phyloP scores from a whole-genome alignment of 345 rosid genomes.

The Linum usitatissimum region DNA sequence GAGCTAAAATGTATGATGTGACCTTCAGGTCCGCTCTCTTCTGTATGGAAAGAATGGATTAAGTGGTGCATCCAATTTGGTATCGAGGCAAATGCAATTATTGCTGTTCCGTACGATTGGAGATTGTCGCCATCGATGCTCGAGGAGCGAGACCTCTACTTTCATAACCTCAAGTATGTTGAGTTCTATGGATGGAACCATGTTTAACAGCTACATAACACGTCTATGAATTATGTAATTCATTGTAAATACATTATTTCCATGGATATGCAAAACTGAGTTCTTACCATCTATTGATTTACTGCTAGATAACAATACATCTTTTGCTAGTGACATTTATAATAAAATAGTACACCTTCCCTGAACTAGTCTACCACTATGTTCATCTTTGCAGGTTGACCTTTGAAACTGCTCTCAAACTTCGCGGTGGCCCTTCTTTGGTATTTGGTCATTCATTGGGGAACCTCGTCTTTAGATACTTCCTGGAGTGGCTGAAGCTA shows the following conservation, averaged over 20 bases:
- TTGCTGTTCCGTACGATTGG: constrained; percentile 98
- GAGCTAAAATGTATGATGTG: constrained; percentile 4
- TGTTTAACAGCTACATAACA: background rate
- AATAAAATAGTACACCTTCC: background rate
- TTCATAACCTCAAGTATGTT: constrained; percentile 91
- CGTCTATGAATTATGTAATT: constrained; percentile 6
- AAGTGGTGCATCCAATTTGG: constrained; percentile 99
- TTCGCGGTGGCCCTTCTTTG: constrained; percentile 84
- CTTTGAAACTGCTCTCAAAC: constrained; percentile 87
- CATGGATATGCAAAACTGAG: background rate
- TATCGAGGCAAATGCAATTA: constrained; percentile 80
- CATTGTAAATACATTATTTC: background rate
- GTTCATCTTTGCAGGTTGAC: constrained; percentile 47
- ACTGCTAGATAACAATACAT: background rate
- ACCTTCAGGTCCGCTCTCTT: constrained; percentile 79
- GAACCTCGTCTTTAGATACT: constrained; percentile 87
- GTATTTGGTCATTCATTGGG: constrained; percentile 99
- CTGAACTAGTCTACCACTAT: constrained; percentile 9
- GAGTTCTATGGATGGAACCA: constrained; percentile 3
- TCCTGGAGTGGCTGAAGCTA: constrained; percentile 93
- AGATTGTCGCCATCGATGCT: constrained; percentile 88
- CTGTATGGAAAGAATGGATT: constrained; percentile 99
- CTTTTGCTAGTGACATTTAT: background rate
- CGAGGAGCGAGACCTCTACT: constrained; percentile 97
- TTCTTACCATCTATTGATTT: background rate